Conservation (phyloP, 768 basidiomycete genomes). For the Amanita rimosa region DNA sequence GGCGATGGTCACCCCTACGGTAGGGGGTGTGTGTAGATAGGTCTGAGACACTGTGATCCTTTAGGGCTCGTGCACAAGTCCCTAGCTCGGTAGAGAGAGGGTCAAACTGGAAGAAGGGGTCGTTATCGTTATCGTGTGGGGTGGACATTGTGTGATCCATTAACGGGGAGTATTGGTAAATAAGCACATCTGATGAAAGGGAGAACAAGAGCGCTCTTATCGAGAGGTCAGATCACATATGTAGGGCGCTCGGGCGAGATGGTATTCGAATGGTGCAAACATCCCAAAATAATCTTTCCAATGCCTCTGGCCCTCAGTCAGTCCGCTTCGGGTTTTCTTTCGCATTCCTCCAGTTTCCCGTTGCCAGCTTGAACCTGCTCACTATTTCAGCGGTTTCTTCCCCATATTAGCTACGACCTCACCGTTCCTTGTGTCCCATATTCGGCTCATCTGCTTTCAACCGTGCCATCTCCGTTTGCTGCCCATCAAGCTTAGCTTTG, state of each 20-base stretch:
- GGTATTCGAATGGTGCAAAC: background rate
- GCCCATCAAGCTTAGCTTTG: background rate
- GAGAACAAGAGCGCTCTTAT: conserved; percentile 6
- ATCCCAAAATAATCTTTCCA: conserved; percentile 3
- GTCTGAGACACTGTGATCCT: conserved; percentile 6
- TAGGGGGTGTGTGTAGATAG: conserved; percentile 14
- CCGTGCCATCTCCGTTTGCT: conserved; percentile 72
- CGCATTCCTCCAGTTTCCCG: conserved; percentile 68
- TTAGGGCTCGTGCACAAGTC: no score
- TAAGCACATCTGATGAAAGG: conserved; percentile 8
- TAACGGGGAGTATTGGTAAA: background rate
- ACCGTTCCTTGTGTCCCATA: conserved; percentile 68
- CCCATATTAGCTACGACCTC: conserved; percentile 11
- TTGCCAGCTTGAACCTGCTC: conserved; percentile 59
- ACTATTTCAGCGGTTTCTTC: background rate
- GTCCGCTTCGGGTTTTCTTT: conserved; percentile 52
- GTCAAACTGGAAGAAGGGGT: conserved; percentile 40
- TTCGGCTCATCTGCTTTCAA: conserved; percentile 69
- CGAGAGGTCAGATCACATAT: conserved; percentile 5
- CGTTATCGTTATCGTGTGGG: conserved; percentile 42
- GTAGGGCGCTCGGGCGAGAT: background rate
- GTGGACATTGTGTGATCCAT: conserved; percentile 17
- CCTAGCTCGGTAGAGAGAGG: conserved; percentile 29
- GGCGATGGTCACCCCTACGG: conserved; percentile 17
- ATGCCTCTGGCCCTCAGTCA: conserved; percentile 11